Conservation (phyloP, 768 basidiomycete species). For the Trametes gibbosa region DNA sequence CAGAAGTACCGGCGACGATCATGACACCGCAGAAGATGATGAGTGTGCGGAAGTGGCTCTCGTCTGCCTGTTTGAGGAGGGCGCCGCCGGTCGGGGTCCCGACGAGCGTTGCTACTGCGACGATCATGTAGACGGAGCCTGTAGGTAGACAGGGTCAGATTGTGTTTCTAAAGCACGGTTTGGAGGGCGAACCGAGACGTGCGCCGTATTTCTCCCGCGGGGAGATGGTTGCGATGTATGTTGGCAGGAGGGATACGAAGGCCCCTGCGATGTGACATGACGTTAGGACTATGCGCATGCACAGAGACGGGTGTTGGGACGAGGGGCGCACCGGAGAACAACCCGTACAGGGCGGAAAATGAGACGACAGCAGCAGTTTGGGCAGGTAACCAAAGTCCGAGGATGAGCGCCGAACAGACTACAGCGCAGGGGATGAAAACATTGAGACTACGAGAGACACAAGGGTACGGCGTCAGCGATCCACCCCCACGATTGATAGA, state of each 20-base stretch:
- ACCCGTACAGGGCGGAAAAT: conserved; percentile 31
- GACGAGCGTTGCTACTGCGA: conserved; percentile 30
- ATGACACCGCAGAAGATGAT: conserved; percentile 33
- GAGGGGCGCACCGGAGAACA: conserved; percentile 28
- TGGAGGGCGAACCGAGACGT: conserved; percentile 26
- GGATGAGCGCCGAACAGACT: conserved; percentile 24
- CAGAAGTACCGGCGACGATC: conserved; percentile 15
- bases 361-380: conserved; percentile 24
- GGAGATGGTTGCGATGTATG: conserved; percentile 32
- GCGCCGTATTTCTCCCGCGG: conserved; percentile 31
- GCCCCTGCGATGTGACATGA: conserved; percentile 19
- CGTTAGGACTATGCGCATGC: not conserved
- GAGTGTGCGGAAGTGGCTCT: conserved; percentile 27
- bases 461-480: not conserved
- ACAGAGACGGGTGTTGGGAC: not conserved
- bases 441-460: conserved; percentile 28
- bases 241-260: conserved; percentile 30
- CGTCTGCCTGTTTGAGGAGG: conserved; percentile 25
- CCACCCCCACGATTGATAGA: not conserved
- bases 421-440: conserved; percentile 28
- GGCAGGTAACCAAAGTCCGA: conserved; percentile 32
- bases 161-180: not conserved
- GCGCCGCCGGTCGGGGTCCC: conserved; percentile 36
- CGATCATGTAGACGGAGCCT: conserved; percentile 31
- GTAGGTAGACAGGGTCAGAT: not conserved